phyloP scores from a whole-genome alignment of 2,329 filamentous ascomycete species.

The Aspergillus brunneoviolaceus region DNA sequence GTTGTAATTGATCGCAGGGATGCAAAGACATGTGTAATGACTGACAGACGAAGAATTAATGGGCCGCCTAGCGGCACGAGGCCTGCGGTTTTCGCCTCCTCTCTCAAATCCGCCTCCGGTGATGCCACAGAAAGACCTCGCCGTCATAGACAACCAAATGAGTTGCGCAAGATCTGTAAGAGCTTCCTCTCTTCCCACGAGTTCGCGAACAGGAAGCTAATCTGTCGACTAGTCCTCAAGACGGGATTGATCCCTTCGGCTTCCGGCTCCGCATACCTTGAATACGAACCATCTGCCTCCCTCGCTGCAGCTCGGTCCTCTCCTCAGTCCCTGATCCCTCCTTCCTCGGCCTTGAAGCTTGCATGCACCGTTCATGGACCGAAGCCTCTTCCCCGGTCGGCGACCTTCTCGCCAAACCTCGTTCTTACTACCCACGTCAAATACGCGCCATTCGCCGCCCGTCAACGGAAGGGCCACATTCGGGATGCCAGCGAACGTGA shows the following conservation, averaged over 20 bases:
- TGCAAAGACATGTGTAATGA: slow-evolving; percentile 52
- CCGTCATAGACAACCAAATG: slow-evolving; percentile 63
- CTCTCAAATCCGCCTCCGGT: slow-evolving; percentile 47
- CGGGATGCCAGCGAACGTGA: slow-evolving; percentile 85
- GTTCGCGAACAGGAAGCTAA: slow-evolving; percentile 14
- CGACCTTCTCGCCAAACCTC: slow-evolving; percentile 88
- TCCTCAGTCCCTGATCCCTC: slow-evolving; percentile 50
- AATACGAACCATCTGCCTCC: slow-evolving; percentile 52
- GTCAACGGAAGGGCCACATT: slow-evolving; percentile 77
- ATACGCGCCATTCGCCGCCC: slow-evolving; percentile 90
- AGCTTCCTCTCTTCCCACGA: background rate
- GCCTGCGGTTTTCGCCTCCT: slow-evolving; percentile 66
- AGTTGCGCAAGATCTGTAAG: slow-evolving; percentile 84
- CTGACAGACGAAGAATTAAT: slow-evolving; percentile 87
- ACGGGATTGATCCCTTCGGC: slow-evolving; percentile 91
- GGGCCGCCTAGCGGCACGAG: slow-evolving; percentile 75
- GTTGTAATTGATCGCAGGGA: slow-evolving; percentile 8
- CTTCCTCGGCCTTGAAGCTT: slow-evolving; percentile 75
- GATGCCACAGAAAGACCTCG: slow-evolving; percentile 51
- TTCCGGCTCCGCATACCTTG: slow-evolving; percentile 76
- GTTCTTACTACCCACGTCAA: slow-evolving; percentile 92
- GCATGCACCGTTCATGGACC: slow-evolving; percentile 92
- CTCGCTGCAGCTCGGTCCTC: slow-evolving; percentile 45
- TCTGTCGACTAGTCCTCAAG: slow-evolving; percentile 66
- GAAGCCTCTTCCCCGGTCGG: slow-evolving; percentile 81